Conservation (phyloP, 2,329 filamentous ascomycete genomes). For the Nakataea oryzae region DNA sequence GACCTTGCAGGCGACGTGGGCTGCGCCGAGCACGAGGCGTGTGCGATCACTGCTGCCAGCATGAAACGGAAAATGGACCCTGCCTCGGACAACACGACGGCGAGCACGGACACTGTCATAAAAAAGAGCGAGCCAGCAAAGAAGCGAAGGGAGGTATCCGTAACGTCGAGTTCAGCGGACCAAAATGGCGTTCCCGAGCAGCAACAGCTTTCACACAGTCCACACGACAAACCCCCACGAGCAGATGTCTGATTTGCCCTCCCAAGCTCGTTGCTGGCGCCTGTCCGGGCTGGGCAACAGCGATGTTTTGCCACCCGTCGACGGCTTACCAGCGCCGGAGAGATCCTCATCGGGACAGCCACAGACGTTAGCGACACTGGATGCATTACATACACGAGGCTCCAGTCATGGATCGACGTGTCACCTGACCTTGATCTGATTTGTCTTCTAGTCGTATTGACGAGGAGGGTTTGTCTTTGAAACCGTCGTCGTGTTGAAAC, state of each 20-base stretch:
- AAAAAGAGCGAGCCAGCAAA: background rate
- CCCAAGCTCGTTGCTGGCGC: background rate
- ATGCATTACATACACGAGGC: no score
- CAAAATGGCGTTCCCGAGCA: background rate
- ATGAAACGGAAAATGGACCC: background rate
- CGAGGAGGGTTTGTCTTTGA: background rate
- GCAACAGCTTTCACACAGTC: background rate
- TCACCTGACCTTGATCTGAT: background rate
- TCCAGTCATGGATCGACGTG: no score
- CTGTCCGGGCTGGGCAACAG: background rate
- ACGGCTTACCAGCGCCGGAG: no score
- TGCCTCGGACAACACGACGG: background rate
- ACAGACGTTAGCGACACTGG: no score
- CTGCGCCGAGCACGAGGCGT: background rate
- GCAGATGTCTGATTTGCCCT: background rate
- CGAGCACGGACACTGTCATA: background rate
- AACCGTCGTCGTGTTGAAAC: background rate
- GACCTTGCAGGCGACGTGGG: background rate
- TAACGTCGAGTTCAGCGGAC: background rate
- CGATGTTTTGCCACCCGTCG: no score
- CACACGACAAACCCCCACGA: background rate
- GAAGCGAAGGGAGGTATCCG: background rate
- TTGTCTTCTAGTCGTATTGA: background rate
- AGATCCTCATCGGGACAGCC: no score
- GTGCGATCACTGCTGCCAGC: background rate